Evolutionary conservation across 2,329 filamentous ascomycete species (phyloP).

Genomic region (Graphium sp.): DNA sequence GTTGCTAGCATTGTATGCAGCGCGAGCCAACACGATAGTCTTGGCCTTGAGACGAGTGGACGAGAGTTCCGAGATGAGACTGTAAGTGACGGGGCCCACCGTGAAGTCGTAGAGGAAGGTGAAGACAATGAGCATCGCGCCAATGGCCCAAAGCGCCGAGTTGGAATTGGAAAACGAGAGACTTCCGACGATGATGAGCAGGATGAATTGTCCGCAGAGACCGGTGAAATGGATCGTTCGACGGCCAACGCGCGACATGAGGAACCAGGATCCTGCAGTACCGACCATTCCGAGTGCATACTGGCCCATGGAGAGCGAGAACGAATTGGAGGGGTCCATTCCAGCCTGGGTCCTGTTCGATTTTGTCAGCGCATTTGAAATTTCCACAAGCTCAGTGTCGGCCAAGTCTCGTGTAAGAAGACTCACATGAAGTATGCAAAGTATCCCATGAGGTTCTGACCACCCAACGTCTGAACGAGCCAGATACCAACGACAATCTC

Average conservation of each 20-base stretch:
- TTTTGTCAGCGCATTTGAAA: too few species aligned
- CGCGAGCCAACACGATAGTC: conserved; percentile 33
- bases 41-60: conserved; percentile 35
- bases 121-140: conserved; percentile 29
- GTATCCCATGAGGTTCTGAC: conserved; percentile 30
- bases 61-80: conserved; percentile 32
- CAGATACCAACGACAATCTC: conserved; percentile 32
- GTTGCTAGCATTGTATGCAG: conserved; percentile 18
- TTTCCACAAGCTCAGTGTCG: not conserved
- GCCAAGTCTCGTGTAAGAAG: not conserved
- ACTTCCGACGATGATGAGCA: conserved; percentile 22
- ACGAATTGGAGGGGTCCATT: conserved; percentile 22
- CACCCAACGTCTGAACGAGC: conserved; percentile 29
- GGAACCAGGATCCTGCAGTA: conserved; percentile 30
- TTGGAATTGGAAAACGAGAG: conserved; percentile 18
- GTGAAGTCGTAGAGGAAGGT: conserved; percentile 36
- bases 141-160: conserved; percentile 22
- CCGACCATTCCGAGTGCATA: conserved; percentile 33
- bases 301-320: conserved; percentile 27
- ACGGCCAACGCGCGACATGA: conserved; percentile 30
- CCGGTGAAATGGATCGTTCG: conserved; percentile 30
- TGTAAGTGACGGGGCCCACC: conserved; percentile 35
- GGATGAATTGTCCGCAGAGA: conserved; percentile 18
- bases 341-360: conserved; percentile 19
- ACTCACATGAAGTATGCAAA: conserved; percentile 23